Evolutionary conservation across 108 stramenopile genomes (phyloP).

Genomic region (Skeletonema marinoi): DNA sequence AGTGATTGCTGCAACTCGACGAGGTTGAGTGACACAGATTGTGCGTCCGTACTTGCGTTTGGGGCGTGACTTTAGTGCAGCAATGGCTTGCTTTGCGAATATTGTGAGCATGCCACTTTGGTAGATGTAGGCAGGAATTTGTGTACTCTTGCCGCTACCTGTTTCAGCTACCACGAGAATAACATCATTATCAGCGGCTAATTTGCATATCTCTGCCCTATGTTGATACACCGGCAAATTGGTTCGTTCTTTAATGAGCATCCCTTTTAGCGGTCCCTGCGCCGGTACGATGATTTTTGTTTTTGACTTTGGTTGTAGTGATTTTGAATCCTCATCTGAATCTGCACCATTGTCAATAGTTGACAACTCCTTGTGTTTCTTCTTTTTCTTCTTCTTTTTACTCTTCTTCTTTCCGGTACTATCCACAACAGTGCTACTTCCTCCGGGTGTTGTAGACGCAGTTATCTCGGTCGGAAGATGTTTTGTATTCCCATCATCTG

Average conservation of each 20-base stretch:
- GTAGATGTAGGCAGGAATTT: constrained; percentile 78
- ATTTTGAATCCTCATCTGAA: constrained; percentile 9
- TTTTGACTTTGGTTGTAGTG: constrained; percentile 57
- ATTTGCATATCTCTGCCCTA: constrained; percentile 52
- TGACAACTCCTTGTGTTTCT: constrained; percentile 16
- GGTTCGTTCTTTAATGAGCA: constrained; percentile 33
- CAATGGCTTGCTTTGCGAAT: constrained; percentile 1
- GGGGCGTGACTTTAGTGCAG: constrained; percentile 4
- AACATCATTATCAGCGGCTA: constrained; percentile 58
- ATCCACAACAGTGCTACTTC: neutral
- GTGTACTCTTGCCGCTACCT: constrained; percentile 83
- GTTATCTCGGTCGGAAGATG: neutral
- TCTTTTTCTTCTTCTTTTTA: constrained; percentile 24
- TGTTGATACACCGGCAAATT: constrained; percentile 74
- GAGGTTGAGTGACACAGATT: constrained; percentile 95
- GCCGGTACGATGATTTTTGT: constrained; percentile 42
- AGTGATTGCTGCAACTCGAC: constrained; percentile 95
- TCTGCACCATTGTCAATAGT: neutral
- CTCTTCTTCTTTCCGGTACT: constrained; percentile 17
- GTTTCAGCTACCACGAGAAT: constrained; percentile 79
- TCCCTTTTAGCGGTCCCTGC: constrained; percentile 57
- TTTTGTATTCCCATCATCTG: neutral
- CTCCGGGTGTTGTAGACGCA: neutral
- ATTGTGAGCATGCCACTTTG: constrained; percentile 47
- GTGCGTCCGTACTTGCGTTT: constrained; percentile 40